Conservation (phyloP, 805 yeast species). For the Kluyveromyces aestuarii region DNA sequence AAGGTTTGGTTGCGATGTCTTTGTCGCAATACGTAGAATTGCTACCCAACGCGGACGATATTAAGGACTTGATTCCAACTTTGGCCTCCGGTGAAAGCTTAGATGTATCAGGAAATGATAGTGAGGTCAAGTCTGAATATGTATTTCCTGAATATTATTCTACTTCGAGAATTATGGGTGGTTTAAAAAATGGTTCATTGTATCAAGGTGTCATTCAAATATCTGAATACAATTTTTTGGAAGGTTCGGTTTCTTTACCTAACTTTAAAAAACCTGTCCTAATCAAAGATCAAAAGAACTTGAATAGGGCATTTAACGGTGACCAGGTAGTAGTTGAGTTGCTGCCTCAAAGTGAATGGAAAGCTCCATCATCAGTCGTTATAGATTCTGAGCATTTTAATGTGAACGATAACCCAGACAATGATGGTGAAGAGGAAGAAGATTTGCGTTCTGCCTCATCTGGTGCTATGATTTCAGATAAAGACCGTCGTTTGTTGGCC, state of each 20-base stretch:
- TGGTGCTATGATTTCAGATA: slow-evolving; percentile 35
- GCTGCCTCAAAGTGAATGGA: slow-evolving; percentile 81
- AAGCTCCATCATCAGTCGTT: slow-evolving; percentile 69
- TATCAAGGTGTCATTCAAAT: slow-evolving; percentile 78
- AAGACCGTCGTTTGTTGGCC: slow-evolving; percentile 51
- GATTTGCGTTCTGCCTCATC: slow-evolving; percentile 48
- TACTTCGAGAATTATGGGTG: slow-evolving; percentile 80
- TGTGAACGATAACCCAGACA: slow-evolving; percentile 51
- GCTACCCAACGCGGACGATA: slow-evolving; percentile 62
- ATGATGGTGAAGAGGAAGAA: slow-evolving; percentile 35
- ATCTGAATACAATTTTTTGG: slow-evolving; percentile 79
- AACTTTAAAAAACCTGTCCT: slow-evolving; percentile 75
- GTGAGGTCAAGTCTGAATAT: slow-evolving; percentile 36
- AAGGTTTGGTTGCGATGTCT: slow-evolving; percentile 46
- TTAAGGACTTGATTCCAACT: slow-evolving; percentile 70
- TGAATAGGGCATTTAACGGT: slow-evolving; percentile 87
- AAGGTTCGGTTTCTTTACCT: slow-evolving; percentile 68
- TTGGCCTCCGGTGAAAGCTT: slow-evolving; percentile 29
- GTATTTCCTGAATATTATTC: slow-evolving; percentile 72
- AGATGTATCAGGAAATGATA: slow-evolving; percentile 7
- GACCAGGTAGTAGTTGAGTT: slow-evolving; percentile 88
- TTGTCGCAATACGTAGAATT: slow-evolving; percentile 62
- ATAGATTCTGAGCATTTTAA: slow-evolving; percentile 65
- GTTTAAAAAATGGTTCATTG: slow-evolving; percentile 75
- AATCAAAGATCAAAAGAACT: slow-evolving; percentile 69